phyloP scores from a whole-genome alignment of 371 early-diverging fungal genomes.

The Mortierella sp. region DNA sequence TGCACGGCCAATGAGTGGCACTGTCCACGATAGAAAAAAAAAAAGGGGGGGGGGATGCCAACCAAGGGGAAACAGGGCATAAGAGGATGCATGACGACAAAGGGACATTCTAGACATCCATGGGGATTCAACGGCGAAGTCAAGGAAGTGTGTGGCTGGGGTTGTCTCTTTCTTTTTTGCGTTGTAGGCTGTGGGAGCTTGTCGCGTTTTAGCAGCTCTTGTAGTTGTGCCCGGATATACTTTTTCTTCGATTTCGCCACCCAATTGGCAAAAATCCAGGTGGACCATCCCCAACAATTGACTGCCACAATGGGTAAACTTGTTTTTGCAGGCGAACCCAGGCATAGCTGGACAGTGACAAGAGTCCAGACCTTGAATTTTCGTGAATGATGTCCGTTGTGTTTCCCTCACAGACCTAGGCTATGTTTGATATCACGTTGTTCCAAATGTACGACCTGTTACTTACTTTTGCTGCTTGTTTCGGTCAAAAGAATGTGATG shows the following conservation, averaged over 20 bases:
- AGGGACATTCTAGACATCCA: neutral
- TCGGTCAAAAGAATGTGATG: neutral
- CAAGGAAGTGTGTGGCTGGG: neutral
- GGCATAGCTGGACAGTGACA: neutral
- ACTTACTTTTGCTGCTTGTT: too few species aligned
- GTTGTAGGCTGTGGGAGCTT: neutral
- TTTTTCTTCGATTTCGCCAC: neutral
- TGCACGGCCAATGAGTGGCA: slow-evolving; percentile 8
- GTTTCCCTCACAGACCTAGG: neutral
- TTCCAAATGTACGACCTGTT: neutral
- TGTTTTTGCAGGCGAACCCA: neutral
- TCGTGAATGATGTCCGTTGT: neutral
- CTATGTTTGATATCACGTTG: neutral
- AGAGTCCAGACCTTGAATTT: neutral
- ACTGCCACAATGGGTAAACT: neutral
- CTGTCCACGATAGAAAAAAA: too few species aligned
- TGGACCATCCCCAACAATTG: neutral
- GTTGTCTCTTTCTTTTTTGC: neutral
- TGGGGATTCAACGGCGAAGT: neutral
- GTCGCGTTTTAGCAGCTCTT: slow-evolving; percentile 3
- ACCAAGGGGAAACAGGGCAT: neutral
- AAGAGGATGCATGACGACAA: neutral
- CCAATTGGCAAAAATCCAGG: neutral
- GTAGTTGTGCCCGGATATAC: neutral
- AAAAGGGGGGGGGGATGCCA: neutral